A percentile compares a stretch with the other conserved stretches of the same genome.
Conservation (phyloP, 2,329 filamentous ascomycete species). For the Colletotrichum shisoi region DNA sequence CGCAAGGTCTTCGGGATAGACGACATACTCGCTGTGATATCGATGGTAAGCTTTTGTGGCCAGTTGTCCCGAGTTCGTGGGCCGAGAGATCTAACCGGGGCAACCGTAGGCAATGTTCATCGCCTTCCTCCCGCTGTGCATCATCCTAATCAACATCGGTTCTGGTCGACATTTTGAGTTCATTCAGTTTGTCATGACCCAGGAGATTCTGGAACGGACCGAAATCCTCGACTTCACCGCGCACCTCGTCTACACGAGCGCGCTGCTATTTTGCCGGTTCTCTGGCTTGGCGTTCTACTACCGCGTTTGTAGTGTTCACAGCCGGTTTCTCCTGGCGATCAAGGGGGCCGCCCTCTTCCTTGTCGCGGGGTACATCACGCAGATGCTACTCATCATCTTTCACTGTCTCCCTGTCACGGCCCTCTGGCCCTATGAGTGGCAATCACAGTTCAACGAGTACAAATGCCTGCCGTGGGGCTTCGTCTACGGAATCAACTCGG, state of each 20-base stretch:
- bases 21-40: slow-evolving; percentile 49
- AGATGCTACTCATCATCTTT: slow-evolving; percentile 60
- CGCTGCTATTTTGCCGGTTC: slow-evolving; percentile 59
- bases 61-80: neutral
- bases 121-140: slow-evolving; percentile 53
- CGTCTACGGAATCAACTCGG: slow-evolving; percentile 61
- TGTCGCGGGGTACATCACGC: slow-evolving; percentile 55
- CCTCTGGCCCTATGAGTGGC: slow-evolving; percentile 61
- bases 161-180: slow-evolving; percentile 57
- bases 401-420: slow-evolving; percentile 61
- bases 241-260: slow-evolving; percentile 61
- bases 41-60: slow-evolving; percentile 45
- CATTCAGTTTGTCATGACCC: slow-evolving; percentile 57
- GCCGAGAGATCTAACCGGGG: neutral
- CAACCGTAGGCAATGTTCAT: slow-evolving; percentile 47
- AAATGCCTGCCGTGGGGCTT: slow-evolving; percentile 59
- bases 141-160: slow-evolving; percentile 57
- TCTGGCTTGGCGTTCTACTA: slow-evolving; percentile 62
- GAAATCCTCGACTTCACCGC: slow-evolving; percentile 60
- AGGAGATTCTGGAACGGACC: slow-evolving; percentile 52
- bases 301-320: slow-evolving; percentile 53
- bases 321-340: slow-evolving; percentile 49
- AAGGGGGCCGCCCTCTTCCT: slow-evolving; percentile 49
- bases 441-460: slow-evolving; percentile 52
- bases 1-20: slow-evolving; percentile 51